Base-by-base conservation (phyloP, 169 alveolate species). In the Theileria annulata region DNA sequence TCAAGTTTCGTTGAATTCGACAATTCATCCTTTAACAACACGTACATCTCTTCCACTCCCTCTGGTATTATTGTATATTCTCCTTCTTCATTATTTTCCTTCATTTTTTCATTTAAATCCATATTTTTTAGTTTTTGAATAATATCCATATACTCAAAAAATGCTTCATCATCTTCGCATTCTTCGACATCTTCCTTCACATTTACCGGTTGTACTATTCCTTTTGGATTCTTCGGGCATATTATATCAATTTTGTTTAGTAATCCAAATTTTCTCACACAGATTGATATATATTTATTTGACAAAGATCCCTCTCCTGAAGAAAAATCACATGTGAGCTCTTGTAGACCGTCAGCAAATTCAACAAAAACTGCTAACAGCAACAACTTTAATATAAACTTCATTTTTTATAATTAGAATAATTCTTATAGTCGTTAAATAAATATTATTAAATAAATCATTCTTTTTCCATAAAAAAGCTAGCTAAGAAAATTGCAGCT, bases 151-250 rank as follows among this genome's bases (percentile, higher is more conserved):
- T 23, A 62, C 3, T 30, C 48, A 21, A 27, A 6, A 13, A 15
- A 31, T 4, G 0, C 3, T 3, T 15, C 37, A 31, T 27, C 48
- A 3, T 30, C 37, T 62, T 21, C 31, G 23, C 13, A 37, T 62
- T 62, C 23, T 23, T 31, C 3, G 8, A 62, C 6, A 27, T 62
- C 71, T 15, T 30, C n/a, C 5, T 21, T 62, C 48, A 21, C 49
- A 1, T 1, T 17, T 21, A 17, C 13, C 5, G 33, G 48, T n/a
- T 62, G 48, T 6, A 62, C 48, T 23, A 2, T 37, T 21, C 71
- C 71, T 30, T 62, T 37, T 15, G 42, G 51, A 27, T 62, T n/a
- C 31, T 62, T 62, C 31, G 71, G 71, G 71, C 71, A 62, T 21
- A n/a, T 62, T 23, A 62, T 62, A 19, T 62, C 31, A 3, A 62